Conservation (phyloP, 345 rosid species). For the Populus nigra region DNA sequence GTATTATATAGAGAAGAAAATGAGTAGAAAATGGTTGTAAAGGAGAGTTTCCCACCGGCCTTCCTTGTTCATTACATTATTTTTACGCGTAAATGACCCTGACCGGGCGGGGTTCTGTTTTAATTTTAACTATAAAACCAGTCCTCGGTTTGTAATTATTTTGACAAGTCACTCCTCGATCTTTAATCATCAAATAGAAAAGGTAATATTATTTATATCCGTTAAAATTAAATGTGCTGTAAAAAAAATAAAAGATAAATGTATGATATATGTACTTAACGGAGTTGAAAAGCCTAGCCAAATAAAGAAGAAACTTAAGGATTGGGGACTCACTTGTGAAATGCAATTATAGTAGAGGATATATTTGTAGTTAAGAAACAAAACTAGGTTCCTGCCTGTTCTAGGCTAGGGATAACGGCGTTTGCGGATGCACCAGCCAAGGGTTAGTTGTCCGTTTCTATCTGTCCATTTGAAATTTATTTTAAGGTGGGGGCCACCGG, state of each 20-base stretch:
- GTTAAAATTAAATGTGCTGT: too few species aligned
- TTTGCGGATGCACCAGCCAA: background rate
- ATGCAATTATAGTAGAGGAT: background rate
- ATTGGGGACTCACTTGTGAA: background rate
- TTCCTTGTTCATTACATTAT: background rate
- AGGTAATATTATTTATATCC: too few species aligned
- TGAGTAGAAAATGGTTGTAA: background rate
- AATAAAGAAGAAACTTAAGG: background rate
- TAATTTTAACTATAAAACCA: background rate
- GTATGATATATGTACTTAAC: too few species aligned
- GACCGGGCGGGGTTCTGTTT: background rate
- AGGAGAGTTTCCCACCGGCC: background rate
- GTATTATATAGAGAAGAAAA: background rate
- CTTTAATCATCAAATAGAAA: too few species aligned
- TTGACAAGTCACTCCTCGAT: background rate
- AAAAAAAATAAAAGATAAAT: too few species aligned
- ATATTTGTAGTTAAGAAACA: background rate
- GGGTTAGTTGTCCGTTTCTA: background rate
- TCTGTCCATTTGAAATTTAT: background rate
- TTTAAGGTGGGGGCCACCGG: background rate
- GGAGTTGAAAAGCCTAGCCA: background rate
- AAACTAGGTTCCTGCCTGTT: too few species aligned
- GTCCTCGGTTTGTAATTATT: background rate
- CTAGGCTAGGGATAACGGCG: too few species aligned
- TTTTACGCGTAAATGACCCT: background rate